phyloP scores from a whole-genome alignment of 1,284 basidiomycete species.

The Lentinula novae-zelandiae region DNA sequence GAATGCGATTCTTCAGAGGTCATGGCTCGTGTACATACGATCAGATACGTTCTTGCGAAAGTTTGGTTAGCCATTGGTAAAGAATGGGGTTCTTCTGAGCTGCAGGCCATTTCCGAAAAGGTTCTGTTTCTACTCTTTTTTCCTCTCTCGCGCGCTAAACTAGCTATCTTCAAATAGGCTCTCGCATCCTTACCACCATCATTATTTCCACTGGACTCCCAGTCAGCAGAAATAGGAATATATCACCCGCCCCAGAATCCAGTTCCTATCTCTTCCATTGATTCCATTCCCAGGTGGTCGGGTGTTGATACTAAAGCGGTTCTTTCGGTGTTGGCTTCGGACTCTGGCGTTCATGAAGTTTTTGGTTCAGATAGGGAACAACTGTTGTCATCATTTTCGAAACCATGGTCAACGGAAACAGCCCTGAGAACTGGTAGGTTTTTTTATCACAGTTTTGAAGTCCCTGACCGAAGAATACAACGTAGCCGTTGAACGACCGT shows the following conservation, averaged over 20 bases:
- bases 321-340: slow-evolving; percentile 48
- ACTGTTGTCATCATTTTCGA: slow-evolving; percentile 50
- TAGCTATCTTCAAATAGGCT: slow-evolving; percentile 27
- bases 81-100: slow-evolving; percentile 63
- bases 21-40: slow-evolving; percentile 48
- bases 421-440: slow-evolving; percentile 74
- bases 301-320: slow-evolving; percentile 56
- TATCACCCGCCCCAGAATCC: slow-evolving; percentile 34
- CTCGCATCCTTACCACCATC: slow-evolving; percentile 28
- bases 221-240: slow-evolving; percentile 26
- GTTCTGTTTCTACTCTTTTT: slow-evolving; percentile 32
- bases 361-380: slow-evolving; percentile 58
- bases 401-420: slow-evolving; percentile 70
- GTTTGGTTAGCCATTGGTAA: slow-evolving; percentile 69
- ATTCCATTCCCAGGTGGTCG: slow-evolving; percentile 22
- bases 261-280: slow-evolving; percentile 28
- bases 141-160: slow-evolving; percentile 1
- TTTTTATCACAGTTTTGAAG: neutral
- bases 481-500: slow-evolving; percentile 57
- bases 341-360: slow-evolving; percentile 53
- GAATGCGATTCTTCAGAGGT: slow-evolving; percentile 34
- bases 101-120: slow-evolving; percentile 53
- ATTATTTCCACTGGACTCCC: slow-evolving; percentile 27
- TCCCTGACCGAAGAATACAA: neutral
- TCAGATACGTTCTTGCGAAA: slow-evolving; percentile 63